Conservation (phyloP, 2,329 filamentous ascomycete genomes). For the Exophiala aquamarina region DNA sequence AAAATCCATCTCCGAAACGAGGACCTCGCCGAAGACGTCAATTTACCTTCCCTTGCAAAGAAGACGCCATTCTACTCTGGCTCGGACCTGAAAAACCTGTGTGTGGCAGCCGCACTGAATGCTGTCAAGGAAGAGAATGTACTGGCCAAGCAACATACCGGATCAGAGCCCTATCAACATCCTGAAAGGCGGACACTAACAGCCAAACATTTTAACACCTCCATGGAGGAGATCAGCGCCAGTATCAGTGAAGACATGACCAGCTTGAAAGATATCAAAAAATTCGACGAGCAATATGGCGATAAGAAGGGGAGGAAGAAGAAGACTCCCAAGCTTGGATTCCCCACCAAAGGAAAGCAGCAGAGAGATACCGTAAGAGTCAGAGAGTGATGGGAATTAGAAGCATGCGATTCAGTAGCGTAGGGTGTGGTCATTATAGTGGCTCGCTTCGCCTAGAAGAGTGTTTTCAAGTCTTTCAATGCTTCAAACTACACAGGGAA, state of each 20-base stretch:
- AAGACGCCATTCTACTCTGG: slow-evolving; percentile 52
- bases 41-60: slow-evolving; percentile 43
- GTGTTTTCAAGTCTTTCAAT: too few species aligned
- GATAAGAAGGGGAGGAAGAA: slow-evolving; percentile 69
- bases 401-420: too few species aligned
- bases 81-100: slow-evolving; percentile 54
- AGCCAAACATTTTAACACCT: slow-evolving; percentile 76
- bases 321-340: slow-evolving; percentile 56
- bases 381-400: slow-evolving; percentile 32
- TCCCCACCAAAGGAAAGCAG: slow-evolving; percentile 40
- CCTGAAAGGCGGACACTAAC: slow-evolving; percentile 68
- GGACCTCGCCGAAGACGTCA: slow-evolving; percentile 41
- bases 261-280: slow-evolving; percentile 78
- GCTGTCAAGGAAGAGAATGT: slow-evolving; percentile 50
- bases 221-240: slow-evolving; percentile 83
- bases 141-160: slow-evolving; percentile 23
- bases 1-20: slow-evolving; percentile 52
- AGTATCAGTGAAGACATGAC: slow-evolving; percentile 94
- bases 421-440: background rate
- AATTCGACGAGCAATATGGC: slow-evolving; percentile 95
- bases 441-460: too few species aligned
- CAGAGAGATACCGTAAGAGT: slow-evolving; percentile 42
- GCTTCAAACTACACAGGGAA: too few species aligned
- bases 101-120: slow-evolving; percentile 50
- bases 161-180: slow-evolving; percentile 54